These are phyloP conservation scores for Amanita thiersii DNA, from an alignment of 768 basidiomycete genomes.

Conservation along the genomic window DNA sequence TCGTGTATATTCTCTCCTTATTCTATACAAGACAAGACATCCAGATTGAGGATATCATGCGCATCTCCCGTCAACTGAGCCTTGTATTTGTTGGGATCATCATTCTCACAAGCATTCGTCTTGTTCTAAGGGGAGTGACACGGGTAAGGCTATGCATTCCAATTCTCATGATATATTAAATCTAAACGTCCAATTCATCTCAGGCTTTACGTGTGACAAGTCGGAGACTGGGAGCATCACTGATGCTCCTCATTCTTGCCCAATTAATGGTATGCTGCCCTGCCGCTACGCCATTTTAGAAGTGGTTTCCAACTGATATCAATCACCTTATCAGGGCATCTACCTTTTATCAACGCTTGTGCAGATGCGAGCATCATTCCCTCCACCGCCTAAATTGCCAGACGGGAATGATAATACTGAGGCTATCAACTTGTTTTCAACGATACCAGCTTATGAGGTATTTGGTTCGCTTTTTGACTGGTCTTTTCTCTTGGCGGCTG, in stretches of 20 bases:
- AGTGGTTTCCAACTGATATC: conserved; percentile 3
- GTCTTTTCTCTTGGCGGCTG: conserved; percentile 58
- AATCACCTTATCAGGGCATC: conserved; percentile 46
- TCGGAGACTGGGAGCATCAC: conserved; percentile 60
- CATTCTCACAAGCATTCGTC: conserved; percentile 63
- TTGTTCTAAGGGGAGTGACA: conserved; percentile 62
- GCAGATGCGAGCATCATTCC: conserved; percentile 77
- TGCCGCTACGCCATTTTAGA: conserved; percentile 1
- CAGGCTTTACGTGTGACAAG: conserved; percentile 60
- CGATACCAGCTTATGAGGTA: conserved; percentile 65
- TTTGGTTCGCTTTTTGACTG: conserved; percentile 72
- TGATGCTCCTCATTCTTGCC: conserved; percentile 71
- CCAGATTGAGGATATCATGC: conserved; percentile 26
- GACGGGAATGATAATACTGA: conserved; percentile 9
- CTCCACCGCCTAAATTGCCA: conserved; percentile 36
- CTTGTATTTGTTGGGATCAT: conserved; percentile 69
- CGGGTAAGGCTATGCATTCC: conserved; percentile 26
- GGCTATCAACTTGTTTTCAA: conserved; percentile 51
- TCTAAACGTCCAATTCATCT: background rate
- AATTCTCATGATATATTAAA: conserved; percentile 1
- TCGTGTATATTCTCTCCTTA: conserved; percentile 23
- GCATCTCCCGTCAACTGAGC: conserved; percentile 44
- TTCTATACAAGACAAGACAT: conserved; percentile 14
- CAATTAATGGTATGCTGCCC: conserved; percentile 65
- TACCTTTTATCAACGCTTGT: conserved; percentile 80